phyloP scores from a whole-genome alignment of 176 grass and related monocot species.

The Bromus sterilis region DNA sequence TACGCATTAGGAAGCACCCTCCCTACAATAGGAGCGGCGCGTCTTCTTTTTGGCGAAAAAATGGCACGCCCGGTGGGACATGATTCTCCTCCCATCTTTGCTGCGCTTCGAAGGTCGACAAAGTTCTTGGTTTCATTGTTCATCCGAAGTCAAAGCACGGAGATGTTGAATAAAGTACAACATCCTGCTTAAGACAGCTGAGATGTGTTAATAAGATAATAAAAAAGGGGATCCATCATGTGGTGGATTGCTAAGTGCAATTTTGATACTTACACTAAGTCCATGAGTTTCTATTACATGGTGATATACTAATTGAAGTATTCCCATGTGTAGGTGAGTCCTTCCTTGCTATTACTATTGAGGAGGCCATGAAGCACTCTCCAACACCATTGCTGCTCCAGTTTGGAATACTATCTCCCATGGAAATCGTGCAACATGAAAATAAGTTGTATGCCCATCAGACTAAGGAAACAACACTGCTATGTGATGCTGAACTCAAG shows the following conservation, averaged over 20 bases:
- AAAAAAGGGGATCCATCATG: too few species aligned
- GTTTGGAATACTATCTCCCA: neutral
- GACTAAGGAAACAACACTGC: neutral
- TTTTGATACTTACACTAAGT: neutral
- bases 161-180: too few species aligned
- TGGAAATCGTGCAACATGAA: neutral
- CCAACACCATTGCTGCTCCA: fast-evolving
- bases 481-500: fast-evolving
- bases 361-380: neutral
- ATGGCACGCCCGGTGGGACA: too few species aligned
- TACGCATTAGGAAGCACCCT: too few species aligned
- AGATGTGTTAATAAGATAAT: neutral
- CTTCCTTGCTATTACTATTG: neutral
- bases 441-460: neutral
- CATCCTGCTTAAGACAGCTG: too few species aligned
- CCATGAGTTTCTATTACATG: too few species aligned
- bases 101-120: neutral
- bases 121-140: too few species aligned
- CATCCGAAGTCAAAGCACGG: too few species aligned
- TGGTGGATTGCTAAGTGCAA: neutral
- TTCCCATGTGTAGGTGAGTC: conserved; percentile 3
- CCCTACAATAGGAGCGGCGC: too few species aligned
- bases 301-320: neutral
- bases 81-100: too few species aligned
- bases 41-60: too few species aligned